Evolutionary conservation across 2,329 filamentous ascomycete genomes (phyloP).

Genomic region (Colletotrichum incanum): DNA sequence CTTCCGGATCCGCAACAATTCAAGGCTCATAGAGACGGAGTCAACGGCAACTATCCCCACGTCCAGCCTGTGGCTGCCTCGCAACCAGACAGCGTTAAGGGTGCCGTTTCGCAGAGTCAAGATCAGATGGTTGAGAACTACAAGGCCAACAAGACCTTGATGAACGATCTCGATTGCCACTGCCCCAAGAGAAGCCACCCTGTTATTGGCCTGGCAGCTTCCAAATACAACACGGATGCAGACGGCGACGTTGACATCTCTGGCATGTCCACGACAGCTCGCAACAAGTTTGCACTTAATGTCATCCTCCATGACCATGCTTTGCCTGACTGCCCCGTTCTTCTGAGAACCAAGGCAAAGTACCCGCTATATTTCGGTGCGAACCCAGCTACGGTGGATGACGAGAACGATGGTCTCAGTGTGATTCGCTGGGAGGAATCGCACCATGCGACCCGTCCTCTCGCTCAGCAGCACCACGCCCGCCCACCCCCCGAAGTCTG

Average conservation of each 20-base stretch:
- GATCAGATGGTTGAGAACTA: background rate
- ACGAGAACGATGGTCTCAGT: constrained; percentile 9
- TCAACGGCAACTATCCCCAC: no score
- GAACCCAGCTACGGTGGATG: constrained; percentile 13
- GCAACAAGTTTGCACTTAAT: constrained; percentile 30
- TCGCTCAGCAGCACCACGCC: background rate
- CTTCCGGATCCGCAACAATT: background rate
- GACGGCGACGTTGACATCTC: constrained; percentile 15
- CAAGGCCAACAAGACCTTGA: background rate
- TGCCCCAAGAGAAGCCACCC: constrained; percentile 25
- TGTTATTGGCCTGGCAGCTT: constrained; percentile 19
- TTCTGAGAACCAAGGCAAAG: constrained; percentile 3
- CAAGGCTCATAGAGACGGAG: background rate
- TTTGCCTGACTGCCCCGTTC: constrained; percentile 27
- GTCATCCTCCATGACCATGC: constrained; percentile 24
- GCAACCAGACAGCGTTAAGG: background rate
- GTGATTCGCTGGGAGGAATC: constrained; percentile 5
- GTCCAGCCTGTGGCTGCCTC: background rate
- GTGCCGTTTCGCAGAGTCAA: background rate
- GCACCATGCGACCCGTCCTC: background rate
- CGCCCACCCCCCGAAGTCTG: background rate
- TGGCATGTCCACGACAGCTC: constrained; percentile 4
- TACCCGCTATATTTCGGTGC: constrained; percentile 33
- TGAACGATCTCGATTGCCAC: background rate
- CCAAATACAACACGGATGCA: constrained; percentile 5